phyloP scores from a whole-genome alignment of 192 early-diverging fungal genomes.

The Glomus cerebriforme region DNA sequence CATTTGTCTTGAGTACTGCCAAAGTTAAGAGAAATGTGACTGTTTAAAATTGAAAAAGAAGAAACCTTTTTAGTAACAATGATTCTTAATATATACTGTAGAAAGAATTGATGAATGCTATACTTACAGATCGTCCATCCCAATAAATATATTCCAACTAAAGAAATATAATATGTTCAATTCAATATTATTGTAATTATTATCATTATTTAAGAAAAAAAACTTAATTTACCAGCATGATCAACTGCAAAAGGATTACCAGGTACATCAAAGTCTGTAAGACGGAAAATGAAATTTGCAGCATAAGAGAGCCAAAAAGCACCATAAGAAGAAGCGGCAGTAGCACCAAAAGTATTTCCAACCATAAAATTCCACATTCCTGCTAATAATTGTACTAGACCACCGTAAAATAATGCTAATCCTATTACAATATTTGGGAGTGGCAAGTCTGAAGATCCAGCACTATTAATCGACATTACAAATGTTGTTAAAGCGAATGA shows the following conservation, averaged over 20 bases:
- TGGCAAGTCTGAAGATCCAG: slow-evolving; percentile 61
- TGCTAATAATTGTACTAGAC: slow-evolving; percentile 72
- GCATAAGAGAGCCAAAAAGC: slow-evolving; percentile 71
- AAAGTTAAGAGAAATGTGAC: slow-evolving; percentile 69
- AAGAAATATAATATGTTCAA: slow-evolving; percentile 32
- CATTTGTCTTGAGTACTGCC: slow-evolving; percentile 62
- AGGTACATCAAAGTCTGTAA: neutral
- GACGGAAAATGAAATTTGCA: slow-evolving; percentile 47
- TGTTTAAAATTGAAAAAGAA: neutral
- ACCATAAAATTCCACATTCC: slow-evolving; percentile 83
- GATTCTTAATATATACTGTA: no score
- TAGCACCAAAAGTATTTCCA: slow-evolving; percentile 83
- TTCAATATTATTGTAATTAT: no score
- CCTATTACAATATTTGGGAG: slow-evolving; percentile 60
- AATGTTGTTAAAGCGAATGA: slow-evolving; percentile 69
- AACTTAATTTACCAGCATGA: slow-evolving; percentile 15
- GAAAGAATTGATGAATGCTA: no score
- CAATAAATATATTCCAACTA: slow-evolving; percentile 67
- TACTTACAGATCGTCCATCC: slow-evolving; percentile 33
- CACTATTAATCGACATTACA: slow-evolving; percentile 68
- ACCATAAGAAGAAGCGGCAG: slow-evolving; percentile 69
- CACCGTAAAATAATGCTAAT: slow-evolving; percentile 75
- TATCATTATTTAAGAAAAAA: neutral
- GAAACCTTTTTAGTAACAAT: no score
- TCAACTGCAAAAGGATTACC: slow-evolving; percentile 36